These are phyloP conservation scores for Clonostachys chloroleuca DNA, from an alignment of 2,329 filamentous ascomycete genomes.

Conservation along the genomic window DNA sequence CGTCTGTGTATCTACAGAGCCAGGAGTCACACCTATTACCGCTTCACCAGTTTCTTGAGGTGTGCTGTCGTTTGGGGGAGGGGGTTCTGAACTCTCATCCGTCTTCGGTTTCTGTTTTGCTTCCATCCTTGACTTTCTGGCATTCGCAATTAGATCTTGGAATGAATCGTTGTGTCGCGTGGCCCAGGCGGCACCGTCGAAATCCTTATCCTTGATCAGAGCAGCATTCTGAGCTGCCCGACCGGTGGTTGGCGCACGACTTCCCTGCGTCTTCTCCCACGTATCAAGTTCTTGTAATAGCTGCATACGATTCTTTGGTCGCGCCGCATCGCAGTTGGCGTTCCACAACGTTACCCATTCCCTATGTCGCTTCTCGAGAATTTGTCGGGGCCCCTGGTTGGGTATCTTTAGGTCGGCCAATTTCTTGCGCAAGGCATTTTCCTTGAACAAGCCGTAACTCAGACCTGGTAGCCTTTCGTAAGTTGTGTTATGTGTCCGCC, in stretches of 20 bases:
- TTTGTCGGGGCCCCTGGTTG: constrained; percentile 58
- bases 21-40: neutral
- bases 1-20: neutral
- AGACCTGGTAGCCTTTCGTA: constrained; percentile 70
- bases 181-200: constrained; percentile 76
- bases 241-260: constrained; percentile 39
- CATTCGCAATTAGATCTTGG: constrained; percentile 72
- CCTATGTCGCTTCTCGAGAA: constrained; percentile 76
- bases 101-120: constrained; percentile 20
- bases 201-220: constrained; percentile 79
- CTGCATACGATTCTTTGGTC: constrained; percentile 65
- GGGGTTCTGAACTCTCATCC: constrained; percentile 1
- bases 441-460: constrained; percentile 85
- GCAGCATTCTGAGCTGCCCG: constrained; percentile 28
- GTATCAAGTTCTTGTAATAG: constrained; percentile 74
- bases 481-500: constrained; percentile 25
- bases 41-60: too few species aligned
- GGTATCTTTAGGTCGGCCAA: constrained; percentile 77
- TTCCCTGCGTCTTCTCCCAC: constrained; percentile 84
- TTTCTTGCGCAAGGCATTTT: constrained; percentile 73
- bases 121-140: constrained; percentile 51
- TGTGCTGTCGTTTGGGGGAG: neutral
- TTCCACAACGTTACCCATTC: constrained; percentile 98
- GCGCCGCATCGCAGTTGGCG: constrained; percentile 84
- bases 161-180: constrained; percentile 71